These are phyloP conservation scores for Murraya koenigii DNA, from an alignment of 345 rosid species.

Conservation along the genomic window DNA sequence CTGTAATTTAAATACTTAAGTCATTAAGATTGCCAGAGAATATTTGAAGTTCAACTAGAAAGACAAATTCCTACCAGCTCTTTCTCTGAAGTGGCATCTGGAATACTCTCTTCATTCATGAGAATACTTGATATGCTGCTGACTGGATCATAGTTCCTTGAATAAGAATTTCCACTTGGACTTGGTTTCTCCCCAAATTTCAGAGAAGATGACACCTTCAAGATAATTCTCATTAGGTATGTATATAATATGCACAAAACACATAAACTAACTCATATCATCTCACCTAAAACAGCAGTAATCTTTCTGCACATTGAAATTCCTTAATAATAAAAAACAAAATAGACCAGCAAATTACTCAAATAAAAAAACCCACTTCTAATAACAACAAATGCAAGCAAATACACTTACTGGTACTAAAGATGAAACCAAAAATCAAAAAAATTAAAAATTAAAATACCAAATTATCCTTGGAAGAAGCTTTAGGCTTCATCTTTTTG, in stretches of 20 bases:
- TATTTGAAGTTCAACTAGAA: not conserved
- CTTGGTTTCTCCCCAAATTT: slow-evolving; percentile 28
- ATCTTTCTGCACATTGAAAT: not conserved
- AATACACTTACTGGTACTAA: not conserved
- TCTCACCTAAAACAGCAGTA: not conserved
- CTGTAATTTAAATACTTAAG: slow-evolving; percentile 30
- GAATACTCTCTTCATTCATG: slow-evolving; percentile 34
- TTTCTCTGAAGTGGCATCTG: slow-evolving; percentile 83
- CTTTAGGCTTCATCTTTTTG: slow-evolving; percentile 53
- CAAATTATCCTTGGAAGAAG: slow-evolving; percentile 32
- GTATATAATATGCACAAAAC: not conserved
- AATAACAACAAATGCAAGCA: not conserved
- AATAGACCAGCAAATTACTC: not conserved
- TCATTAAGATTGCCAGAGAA: not conserved
- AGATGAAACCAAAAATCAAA: not conserved
- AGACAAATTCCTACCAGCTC: slow-evolving; percentile 48
- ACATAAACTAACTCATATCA: not conserved
- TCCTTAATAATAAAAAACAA: not conserved
- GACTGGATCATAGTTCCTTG: slow-evolving; percentile 34
- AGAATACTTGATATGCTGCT: slow-evolving; percentile 42
- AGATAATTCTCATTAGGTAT: slow-evolving; percentile 3
- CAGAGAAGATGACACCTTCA: slow-evolving; percentile 20
- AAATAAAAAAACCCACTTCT: not conserved
- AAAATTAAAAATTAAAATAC: slow-evolving; percentile 20
- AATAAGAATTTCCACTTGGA: slow-evolving; percentile 29